Evolutionary conservation across 176 grass and related monocot species (phyloP).

Genomic region (Oryza nivara): DNA sequence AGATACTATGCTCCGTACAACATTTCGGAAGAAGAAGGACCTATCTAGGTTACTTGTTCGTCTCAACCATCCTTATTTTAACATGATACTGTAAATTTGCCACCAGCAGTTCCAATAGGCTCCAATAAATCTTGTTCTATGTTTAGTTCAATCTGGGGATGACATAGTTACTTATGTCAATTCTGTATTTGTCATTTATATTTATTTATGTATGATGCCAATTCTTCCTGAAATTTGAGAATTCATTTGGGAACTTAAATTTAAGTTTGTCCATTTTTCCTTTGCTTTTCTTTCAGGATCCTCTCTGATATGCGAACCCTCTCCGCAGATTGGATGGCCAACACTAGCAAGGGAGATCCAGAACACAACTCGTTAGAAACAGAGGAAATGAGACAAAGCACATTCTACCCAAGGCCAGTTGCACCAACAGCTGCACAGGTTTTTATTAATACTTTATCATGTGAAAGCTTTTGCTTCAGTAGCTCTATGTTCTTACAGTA

Average conservation of each 20-base stretch:
- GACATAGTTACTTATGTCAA: constrained; percentile 1
- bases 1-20: constrained; percentile 89
- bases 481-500: constrained; percentile 35
- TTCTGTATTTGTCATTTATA: constrained; percentile 5
- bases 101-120: constrained; percentile 23
- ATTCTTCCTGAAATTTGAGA: constrained; percentile 27
- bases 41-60: constrained; percentile 81
- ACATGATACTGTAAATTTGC: constrained; percentile 8
- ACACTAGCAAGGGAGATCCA: constrained; percentile 75
- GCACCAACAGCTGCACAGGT: constrained; percentile 97
- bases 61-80: constrained; percentile 32
- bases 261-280: constrained; percentile 42
- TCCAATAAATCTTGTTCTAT: constrained; percentile 14
- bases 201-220: background rate
- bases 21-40: constrained; percentile 98
- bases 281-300: constrained; percentile 79
- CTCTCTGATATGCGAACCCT: constrained; percentile 98
- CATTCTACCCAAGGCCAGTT: constrained; percentile 94
- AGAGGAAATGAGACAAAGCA: constrained; percentile 74
- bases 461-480: background rate
- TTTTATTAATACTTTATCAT: constrained; percentile 32
- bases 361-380: constrained; percentile 74
- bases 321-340: constrained; percentile 99
- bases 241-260: constrained; percentile 24
- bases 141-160: constrained; percentile 29